Conservation (phyloP, 2,329 filamentous ascomycete genomes). For the Trichoderma sp. region DNA sequence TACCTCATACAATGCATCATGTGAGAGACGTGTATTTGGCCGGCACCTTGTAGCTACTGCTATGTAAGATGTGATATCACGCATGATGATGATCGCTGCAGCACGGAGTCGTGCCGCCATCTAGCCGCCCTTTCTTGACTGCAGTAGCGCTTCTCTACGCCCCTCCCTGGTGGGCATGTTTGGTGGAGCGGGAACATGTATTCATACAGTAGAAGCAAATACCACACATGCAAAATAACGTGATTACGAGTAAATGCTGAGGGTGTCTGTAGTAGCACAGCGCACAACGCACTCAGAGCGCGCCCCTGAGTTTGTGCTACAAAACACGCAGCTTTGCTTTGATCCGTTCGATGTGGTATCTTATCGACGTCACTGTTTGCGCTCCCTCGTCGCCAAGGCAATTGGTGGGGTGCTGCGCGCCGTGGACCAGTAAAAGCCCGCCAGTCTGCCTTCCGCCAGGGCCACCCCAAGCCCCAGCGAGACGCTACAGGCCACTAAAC, state of each 20-base stretch:
- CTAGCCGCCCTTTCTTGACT: background rate
- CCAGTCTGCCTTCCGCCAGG: constrained; percentile 16
- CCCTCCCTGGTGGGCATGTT: background rate
- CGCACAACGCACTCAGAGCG: background rate
- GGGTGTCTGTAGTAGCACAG: background rate
- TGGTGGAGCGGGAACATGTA: background rate
- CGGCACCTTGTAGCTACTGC: too few species aligned
- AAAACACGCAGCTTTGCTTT: background rate
- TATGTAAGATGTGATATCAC: background rate
- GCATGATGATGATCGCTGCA: background rate
- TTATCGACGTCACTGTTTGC: constrained; percentile 27
- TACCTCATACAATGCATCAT: background rate
- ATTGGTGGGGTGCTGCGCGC: constrained; percentile 11
- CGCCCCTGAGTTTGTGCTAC: constrained; percentile 6
- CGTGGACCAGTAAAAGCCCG: constrained; percentile 14
- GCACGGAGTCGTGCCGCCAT: background rate
- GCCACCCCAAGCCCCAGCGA: constrained; percentile 5
- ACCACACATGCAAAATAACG: background rate
- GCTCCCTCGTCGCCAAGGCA: constrained; percentile 23
- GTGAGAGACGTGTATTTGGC: background rate
- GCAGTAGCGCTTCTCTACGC: background rate
- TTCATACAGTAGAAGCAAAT: background rate
- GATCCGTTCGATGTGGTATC: background rate
- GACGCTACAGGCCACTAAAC: constrained; percentile 18
- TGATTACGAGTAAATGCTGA: background rate